Conservation (phyloP, 1,284 basidiomycete species). For the Irpex lacteus region DNA sequence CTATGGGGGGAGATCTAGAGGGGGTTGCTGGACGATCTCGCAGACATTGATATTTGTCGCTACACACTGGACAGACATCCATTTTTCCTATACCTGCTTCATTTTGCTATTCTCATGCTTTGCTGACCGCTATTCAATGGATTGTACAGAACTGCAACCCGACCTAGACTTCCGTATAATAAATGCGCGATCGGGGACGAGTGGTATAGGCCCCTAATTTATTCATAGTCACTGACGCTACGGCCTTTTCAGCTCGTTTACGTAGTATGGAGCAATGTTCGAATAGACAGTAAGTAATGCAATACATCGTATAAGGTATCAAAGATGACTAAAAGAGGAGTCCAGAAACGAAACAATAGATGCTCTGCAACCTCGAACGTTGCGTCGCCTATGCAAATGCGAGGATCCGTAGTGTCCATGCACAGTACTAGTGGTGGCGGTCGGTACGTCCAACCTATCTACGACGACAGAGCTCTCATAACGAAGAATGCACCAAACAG, state of each 20-base stretch:
- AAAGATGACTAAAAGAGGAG: not conserved
- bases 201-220: not conserved
- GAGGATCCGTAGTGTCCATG: not conserved
- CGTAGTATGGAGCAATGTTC: not conserved
- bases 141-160: not conserved
- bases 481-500: constrained; percentile 8
- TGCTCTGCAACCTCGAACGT: not conserved
- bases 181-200: not conserved
- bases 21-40: not conserved
- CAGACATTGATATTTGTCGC: not conserved
- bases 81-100: not conserved
- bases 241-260: not conserved
- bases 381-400: not conserved
- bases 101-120: not conserved
- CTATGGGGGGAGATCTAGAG: not conserved
- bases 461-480: constrained; percentile 8
- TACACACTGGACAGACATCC: not conserved
- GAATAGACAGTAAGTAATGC: not conserved
- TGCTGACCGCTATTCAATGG: not conserved
- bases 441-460: not conserved
- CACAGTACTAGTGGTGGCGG: not conserved
- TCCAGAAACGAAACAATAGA: not conserved
- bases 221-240: not conserved
- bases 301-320: not conserved
- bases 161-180: not conserved